phyloP scores from a whole-genome alignment of 73 alveolate genomes.

The Tetrahymena malaccensis region DNA sequence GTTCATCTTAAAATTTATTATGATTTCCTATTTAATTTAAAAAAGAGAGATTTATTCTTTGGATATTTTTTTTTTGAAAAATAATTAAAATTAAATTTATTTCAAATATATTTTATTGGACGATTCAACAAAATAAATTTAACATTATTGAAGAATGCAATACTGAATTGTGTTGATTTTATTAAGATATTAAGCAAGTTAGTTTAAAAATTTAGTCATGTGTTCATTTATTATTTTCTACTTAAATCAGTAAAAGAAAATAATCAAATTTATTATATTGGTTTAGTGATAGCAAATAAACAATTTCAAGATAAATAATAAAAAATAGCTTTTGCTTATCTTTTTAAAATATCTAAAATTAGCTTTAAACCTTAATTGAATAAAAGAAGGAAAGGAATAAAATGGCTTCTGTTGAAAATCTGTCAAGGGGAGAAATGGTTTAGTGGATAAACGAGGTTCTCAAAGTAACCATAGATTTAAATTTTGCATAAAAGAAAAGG shows the following conservation, averaged over 20 bases:
- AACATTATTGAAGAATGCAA: too few relatives aligned
- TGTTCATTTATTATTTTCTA: neutral
- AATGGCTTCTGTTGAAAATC: constrained; percentile 1
- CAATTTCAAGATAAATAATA: neutral
- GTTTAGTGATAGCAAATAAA: neutral
- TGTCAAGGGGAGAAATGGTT: constrained; percentile 33
- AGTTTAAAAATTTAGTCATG: too few relatives aligned
- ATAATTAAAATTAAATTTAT: too few relatives aligned
- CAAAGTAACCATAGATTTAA: neutral
- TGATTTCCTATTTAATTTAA: too few relatives aligned
- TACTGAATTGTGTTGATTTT: neutral
- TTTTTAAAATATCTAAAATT: neutral
- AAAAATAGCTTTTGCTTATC: neutral
- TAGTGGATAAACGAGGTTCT: constrained; percentile 34
- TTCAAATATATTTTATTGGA: neutral
- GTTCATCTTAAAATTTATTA: too few relatives aligned
- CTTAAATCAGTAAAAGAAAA: neutral
- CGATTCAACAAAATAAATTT: neutral
- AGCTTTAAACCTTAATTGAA: neutral
- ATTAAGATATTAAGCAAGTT: neutral
- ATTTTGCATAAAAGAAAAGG: neutral
- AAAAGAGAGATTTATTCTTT: too few relatives aligned
- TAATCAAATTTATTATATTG: too few relatives aligned
- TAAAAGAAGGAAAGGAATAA: neutral
- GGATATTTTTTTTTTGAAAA: too few relatives aligned